Evolutionary conservation across 805 yeast species (phyloP).

Genomic region (Tanozyma kutaoensis): DNA sequence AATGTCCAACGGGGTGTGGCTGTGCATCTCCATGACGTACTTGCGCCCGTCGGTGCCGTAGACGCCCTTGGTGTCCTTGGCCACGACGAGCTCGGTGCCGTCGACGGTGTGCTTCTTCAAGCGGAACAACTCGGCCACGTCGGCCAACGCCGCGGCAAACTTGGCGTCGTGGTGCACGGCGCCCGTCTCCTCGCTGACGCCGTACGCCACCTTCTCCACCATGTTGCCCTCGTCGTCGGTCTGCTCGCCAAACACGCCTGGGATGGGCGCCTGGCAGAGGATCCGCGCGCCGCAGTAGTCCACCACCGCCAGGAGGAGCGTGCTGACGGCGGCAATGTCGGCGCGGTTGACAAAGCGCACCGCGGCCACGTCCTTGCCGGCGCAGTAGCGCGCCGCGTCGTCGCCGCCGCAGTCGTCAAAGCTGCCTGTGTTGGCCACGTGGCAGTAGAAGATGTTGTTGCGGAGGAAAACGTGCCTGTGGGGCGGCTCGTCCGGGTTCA

Average conservation of each 20-base stretch:
- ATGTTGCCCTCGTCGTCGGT: slow-evolving; percentile 5
- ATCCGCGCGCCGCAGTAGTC: slow-evolving; percentile 85
- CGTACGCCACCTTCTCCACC: slow-evolving; percentile 48
- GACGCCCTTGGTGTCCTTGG: slow-evolving; percentile 77
- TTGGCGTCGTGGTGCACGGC: slow-evolving; percentile 35
- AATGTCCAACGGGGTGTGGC: slow-evolving; percentile 77
- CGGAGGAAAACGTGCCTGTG: slow-evolving; percentile 57
- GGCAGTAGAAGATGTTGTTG: slow-evolving; percentile 80
- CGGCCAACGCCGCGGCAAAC: slow-evolving; percentile 42
- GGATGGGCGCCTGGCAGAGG: slow-evolving; percentile 90
- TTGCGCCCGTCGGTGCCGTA: slow-evolving; percentile 74
- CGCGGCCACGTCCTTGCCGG: slow-evolving; percentile 66
- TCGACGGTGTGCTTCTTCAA: slow-evolving; percentile 54
- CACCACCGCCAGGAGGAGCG: slow-evolving; percentile 71
- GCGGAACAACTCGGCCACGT: slow-evolving; percentile 65
- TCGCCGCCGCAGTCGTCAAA: slow-evolving; percentile 63
- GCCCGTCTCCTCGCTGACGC: slow-evolving; percentile 50
- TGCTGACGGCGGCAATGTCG: slow-evolving; percentile 50
- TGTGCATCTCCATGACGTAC: slow-evolving; percentile 73
- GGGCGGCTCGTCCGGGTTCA: slow-evolving; percentile 65
- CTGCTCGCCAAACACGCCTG: slow-evolving; percentile 58
- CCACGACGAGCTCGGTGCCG: slow-evolving; percentile 44
- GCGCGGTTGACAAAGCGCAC: slow-evolving; percentile 55
- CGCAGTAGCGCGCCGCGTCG: slow-evolving; percentile 74
- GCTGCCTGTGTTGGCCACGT: slow-evolving; percentile 50